Evolutionary conservation across 2,329 filamentous ascomycete species (phyloP), one percentile per base, ranked within the genome.

Genomic region (Coniochaeta ligniaria): DNA sequence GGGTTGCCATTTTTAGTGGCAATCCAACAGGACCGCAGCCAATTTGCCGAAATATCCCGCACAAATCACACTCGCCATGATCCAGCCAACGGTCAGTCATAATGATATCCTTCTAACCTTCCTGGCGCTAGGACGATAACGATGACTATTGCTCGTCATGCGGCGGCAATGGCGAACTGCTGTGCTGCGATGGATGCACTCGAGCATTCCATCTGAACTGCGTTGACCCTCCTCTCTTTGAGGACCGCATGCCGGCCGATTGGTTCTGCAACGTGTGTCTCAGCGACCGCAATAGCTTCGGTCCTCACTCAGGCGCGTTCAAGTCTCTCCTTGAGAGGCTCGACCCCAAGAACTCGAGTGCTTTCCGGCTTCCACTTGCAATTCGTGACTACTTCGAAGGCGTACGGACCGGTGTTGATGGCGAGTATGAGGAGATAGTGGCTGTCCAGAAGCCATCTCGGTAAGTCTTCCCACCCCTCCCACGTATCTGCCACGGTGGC

Each of bases 141-240:
- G 91, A 95, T 73, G 94, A 98, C 73, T 89, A 89, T 70, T 99
- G 94, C 78, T 88, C 88, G 63, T 86, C 92, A 54, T 99, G 95
- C 76, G 86, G 88, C 69, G 90, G 89, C 64, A 89, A 86, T 66
- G 94, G 94, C 61, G 86, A 92, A 67, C 83, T 99, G 64, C 83
- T 98, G 65, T 97, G 93, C 76, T 99, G 95, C 74, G 95, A 98
- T 76, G 91, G 90, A 64, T 99, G 95, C 76, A 85, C 88, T 63
- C 86, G 91, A 66, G 91, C 93, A 6, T 97, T 96, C 75, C 95
- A 98, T 75, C 92, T 95, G 72, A 82, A 85, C 62, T 98, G 95
- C 73, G 85, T 95, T 66, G 89, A 96, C 73, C 92, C 94, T 63
- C 89, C 91, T 43, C 79, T 92, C 66, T 81, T 86, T 60, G 82